Evolutionary conservation across 2,329 filamentous ascomycete species (phyloP).

Genomic region (Magnaporthales sp.): DNA sequence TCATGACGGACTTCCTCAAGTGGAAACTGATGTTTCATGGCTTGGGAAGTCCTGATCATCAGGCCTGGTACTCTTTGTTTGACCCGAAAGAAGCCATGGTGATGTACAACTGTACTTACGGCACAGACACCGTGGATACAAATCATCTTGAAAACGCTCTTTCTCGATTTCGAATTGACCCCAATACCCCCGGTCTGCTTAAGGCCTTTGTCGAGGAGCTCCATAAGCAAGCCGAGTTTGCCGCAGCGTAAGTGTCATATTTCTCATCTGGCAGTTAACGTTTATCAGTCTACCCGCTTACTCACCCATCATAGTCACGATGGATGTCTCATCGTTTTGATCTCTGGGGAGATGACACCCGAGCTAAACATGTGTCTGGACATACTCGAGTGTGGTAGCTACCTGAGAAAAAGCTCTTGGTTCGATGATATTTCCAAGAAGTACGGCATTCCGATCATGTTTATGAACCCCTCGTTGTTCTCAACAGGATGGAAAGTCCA

Average conservation of each 20-base stretch:
- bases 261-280: no score
- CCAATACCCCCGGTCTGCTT: neutral
- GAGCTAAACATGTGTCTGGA: conserved; percentile 5
- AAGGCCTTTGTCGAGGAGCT: conserved; percentile 1
- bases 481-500: conserved; percentile 1
- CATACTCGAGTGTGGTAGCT: neutral
- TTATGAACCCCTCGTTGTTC: conserved; percentile 2
- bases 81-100: neutral
- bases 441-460: conserved; percentile 3
- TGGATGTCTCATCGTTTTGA: neutral
- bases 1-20: conserved; percentile 1
- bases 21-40: conserved; percentile 4
- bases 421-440: neutral
- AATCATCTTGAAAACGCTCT: neutral
- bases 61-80: conserved; percentile 3
- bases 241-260: neutral
- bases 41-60: neutral
- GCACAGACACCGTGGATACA: neutral
- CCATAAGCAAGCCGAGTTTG: conserved; percentile 2
- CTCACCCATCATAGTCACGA: neutral
- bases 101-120: neutral
- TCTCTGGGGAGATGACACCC: conserved; percentile 2
- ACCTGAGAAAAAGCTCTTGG: conserved; percentile 1
- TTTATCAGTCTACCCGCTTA: neutral
- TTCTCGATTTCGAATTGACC: neutral